These are phyloP conservation scores for Phytophthora cryptogea DNA, from an alignment of 352 stramenopile species.

Conservation along the genomic window DNA sequence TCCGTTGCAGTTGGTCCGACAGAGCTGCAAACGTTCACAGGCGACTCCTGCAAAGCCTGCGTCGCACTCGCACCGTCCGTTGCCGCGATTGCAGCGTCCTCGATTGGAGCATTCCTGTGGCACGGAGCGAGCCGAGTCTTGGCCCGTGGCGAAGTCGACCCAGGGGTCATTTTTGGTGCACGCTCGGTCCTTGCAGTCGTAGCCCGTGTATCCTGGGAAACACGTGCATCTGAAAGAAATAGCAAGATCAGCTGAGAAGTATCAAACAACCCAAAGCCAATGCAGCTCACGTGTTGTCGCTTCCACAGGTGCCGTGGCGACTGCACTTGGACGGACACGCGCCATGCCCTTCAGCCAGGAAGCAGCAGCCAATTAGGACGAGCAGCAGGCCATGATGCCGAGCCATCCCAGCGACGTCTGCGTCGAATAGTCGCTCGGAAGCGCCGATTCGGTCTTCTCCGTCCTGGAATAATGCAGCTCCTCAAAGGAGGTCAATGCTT, in stretches of 20 bases:
- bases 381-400: constrained; percentile 8
- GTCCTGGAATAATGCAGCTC: too few relatives aligned
- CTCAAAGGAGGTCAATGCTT: too few relatives aligned
- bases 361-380: constrained; percentile 13
- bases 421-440: constrained; percentile 9
- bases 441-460: constrained; percentile 10
- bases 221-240: constrained; percentile 76
- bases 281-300: constrained; percentile 53
- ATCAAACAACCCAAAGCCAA: neutral
- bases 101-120: constrained; percentile 68
- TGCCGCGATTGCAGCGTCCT: constrained; percentile 77
- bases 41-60: constrained; percentile 67
- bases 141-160: constrained; percentile 51
- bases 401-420: constrained; percentile 2
- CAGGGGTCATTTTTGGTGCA: constrained; percentile 78
- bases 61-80: constrained; percentile 83
- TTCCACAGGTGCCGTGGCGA: constrained; percentile 60
- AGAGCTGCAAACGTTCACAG: constrained; percentile 69
- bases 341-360: constrained; percentile 8
- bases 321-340: constrained; percentile 70
- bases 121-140: constrained; percentile 48
- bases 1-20: constrained; percentile 84
- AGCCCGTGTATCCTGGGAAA: constrained; percentile 83
- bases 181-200: constrained; percentile 80
- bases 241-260: neutral